Evolutionary conservation across 1,139 yeast species (phyloP).

Genomic region (Casaregolazyma lundiana): DNA sequence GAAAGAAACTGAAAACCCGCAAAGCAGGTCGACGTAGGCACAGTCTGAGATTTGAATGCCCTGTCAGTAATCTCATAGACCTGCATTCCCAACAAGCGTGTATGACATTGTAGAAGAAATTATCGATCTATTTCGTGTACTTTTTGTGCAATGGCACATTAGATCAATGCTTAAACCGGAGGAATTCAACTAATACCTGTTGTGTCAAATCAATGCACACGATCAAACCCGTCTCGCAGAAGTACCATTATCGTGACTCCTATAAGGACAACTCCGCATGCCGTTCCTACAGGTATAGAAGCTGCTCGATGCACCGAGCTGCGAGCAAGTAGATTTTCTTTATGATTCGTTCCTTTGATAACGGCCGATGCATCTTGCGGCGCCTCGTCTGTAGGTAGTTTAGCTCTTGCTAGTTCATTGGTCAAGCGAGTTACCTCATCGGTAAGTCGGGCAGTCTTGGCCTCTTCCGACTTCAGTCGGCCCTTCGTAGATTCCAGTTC

Average conservation of each 20-base stretch:
- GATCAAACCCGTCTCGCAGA: slow-evolving; percentile 17
- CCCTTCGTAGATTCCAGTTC: slow-evolving; percentile 13
- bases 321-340: neutral
- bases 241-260: slow-evolving; percentile 26
- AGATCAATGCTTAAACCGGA: too few species aligned
- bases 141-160: too few species aligned
- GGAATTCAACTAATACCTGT: too few species aligned
- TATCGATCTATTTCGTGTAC: too few species aligned
- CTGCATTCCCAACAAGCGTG: too few species aligned
- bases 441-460: slow-evolving; percentile 16
- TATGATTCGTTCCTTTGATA: slow-evolving; percentile 6
- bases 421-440: slow-evolving; percentile 21
- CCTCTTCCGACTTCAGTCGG: slow-evolving; percentile 21
- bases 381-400: slow-evolving; percentile 5
- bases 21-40: too few species aligned
- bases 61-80: too few species aligned
- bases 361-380: neutral
- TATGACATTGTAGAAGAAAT: too few species aligned
- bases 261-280: slow-evolving; percentile 26
- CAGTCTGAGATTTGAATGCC: too few species aligned
- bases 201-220: neutral
- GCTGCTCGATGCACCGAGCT: neutral
- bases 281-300: slow-evolving; percentile 23
- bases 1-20: too few species aligned
- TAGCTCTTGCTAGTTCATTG: slow-evolving; percentile 15